A percentile compares a stretch with the other conserved stretches of the same genome.
phyloP scores from a whole-genome alignment of 768 basidiomycete genomes.

The Strobilomyces dryophilus region DNA sequence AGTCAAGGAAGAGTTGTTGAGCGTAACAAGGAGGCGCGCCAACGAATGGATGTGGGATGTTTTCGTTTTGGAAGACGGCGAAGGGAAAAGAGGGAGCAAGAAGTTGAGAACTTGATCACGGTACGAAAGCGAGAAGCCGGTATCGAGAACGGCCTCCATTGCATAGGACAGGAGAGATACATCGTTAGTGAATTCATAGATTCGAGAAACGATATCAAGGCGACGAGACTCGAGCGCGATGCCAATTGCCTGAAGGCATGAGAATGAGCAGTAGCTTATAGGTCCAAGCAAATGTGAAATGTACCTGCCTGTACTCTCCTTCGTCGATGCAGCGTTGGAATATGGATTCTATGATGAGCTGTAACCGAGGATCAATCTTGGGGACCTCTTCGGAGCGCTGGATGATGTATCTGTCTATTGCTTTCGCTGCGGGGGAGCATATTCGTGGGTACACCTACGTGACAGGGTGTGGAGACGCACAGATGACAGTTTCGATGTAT shows the following conservation, averaged over 20 bases:
- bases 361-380: constrained; percentile 76
- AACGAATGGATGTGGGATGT: constrained; percentile 76
- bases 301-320: constrained; percentile 86
- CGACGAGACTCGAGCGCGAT: constrained; percentile 91
- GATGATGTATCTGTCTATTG: constrained; percentile 90
- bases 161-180: constrained; percentile 81
- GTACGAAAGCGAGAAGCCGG: constrained; percentile 82
- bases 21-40: constrained; percentile 85
- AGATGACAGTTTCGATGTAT: constrained; percentile 92
- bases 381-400: constrained; percentile 55
- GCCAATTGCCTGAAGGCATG: constrained; percentile 69
- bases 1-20: constrained; percentile 78
- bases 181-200: constrained; percentile 74
- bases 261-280: constrained; percentile 7
- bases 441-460: background rate
- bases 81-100: constrained; percentile 83
- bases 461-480: constrained; percentile 49
- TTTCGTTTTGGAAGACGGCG: constrained; percentile 62
- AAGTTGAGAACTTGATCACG: constrained; percentile 78
- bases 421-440: constrained; percentile 60
- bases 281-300: constrained; percentile 10
- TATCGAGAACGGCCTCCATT: constrained; percentile 88
- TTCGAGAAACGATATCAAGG: constrained; percentile 76
- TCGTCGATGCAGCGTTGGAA: constrained; percentile 82
- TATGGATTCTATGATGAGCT: constrained; percentile 84